Evolutionary conservation across 192 early-diverging fungal species (phyloP), one percentile per base, ranked within the genome.

Genomic region (Fimicolochytrium jonesii): DNA sequence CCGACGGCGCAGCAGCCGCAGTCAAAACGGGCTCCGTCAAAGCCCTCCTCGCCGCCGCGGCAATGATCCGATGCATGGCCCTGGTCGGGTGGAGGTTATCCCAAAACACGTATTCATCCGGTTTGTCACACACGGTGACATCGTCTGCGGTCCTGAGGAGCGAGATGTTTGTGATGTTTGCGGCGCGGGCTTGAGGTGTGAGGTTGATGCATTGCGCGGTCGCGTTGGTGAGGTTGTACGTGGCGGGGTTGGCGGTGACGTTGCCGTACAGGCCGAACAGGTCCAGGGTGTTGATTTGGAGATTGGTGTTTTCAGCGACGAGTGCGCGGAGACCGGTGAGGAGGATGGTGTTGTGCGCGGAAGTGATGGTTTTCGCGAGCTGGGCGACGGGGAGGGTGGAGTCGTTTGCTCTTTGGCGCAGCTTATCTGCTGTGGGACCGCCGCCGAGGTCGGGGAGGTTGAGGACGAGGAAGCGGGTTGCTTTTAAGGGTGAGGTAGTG

Each of bases 61-160:
- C 48, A 25, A 50, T 5, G 15, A 28, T 25, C 25, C 30, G 23
- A 25, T 50, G 48, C 3, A 29, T 29, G 25, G 20, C 25, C 11
- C 49, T 53, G 41, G 67, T 63, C 17, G 67, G 67, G 59, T 69
- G 67, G 51, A 63, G 5, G 33, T 35, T 29, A 34, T 69, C 67
- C 67, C 67, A 69, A 34, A 26, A 63, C 9, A 69, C 52, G 60
- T 56, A 64, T 17, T 30, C 25, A 25, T 69, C 52, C 10, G 67
- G 67, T 10, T 44, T 39, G 55, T 36, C 10, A 45, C 64, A 66
- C n/a, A n/a, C n/a, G n/a, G n/a, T n/a, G n/a, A n/a, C n/a, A n/a
- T n/a, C n/a, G n/a, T n/a, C n/a, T n/a, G n/a, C n/a, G n/a, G n/a
- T n/a, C n/a, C n/a, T n/a, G n/a, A n/a, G n/a, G 26, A 48, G 17